These are phyloP conservation scores for Pistacia vera DNA, from an alignment of 345 rosid species.

Conservation along the genomic window DNA sequence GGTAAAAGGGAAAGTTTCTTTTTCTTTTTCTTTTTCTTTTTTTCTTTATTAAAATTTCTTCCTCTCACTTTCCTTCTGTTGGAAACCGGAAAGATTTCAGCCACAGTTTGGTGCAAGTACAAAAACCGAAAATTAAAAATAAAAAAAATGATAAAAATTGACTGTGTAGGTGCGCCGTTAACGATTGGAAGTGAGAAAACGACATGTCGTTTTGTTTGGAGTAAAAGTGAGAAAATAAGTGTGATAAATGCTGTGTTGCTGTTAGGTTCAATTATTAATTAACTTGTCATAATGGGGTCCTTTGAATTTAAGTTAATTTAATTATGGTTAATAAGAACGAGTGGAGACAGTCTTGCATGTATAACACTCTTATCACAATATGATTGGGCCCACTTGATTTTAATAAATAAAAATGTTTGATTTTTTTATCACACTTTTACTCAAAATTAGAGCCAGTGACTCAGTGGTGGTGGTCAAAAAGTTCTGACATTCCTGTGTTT, in stretches of 20 bases:
- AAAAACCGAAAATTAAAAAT: not conserved
- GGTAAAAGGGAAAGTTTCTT: slow-evolving; percentile 63
- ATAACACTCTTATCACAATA: too few relatives aligned
- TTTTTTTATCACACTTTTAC: too few relatives aligned
- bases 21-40: slow-evolving; percentile 15
- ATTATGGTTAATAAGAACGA: not conserved
- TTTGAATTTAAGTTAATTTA: slow-evolving; percentile 2
- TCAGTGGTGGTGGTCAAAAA: too few relatives aligned
- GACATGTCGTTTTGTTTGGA: slow-evolving; percentile 13
- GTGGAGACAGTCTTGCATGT: not conserved
- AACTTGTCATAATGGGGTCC: not conserved
- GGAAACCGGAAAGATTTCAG: slow-evolving; percentile 27
- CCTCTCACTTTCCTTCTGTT: slow-evolving; percentile 25
- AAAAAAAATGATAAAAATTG: not conserved
- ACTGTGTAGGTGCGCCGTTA: not conserved
- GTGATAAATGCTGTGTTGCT: not conserved
- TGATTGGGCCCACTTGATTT: too few relatives aligned
- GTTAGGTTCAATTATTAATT: slow-evolving; percentile 10
- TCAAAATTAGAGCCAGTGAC: too few relatives aligned
- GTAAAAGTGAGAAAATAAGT: not conserved
- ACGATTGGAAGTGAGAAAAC: not conserved
- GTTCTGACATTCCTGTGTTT: too few relatives aligned
- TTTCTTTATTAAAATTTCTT: not conserved
- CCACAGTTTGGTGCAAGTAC: slow-evolving; percentile 23
- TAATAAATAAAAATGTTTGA: too few relatives aligned